A percentile compares a stretch with the other conserved stretches of the same genome.
phyloP scores from a whole-genome alignment of 306 rosid species.

The Prunus salicina region DNA sequence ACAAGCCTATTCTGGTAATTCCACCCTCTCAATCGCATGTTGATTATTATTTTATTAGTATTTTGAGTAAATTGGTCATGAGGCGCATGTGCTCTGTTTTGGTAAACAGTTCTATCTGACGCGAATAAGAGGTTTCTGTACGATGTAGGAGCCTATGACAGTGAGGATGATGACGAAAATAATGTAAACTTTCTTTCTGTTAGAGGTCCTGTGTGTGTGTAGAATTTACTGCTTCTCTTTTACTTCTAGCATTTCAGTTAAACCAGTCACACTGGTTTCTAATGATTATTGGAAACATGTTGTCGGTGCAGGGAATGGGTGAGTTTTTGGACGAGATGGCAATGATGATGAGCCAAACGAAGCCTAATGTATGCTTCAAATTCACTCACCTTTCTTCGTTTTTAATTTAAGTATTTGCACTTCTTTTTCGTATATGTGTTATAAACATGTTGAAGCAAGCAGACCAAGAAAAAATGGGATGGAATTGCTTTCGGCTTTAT shows the following conservation, averaged over 20 bases:
- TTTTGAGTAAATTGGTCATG: conserved; percentile 5
- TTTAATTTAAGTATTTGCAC: not conserved
- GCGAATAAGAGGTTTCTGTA: conserved; percentile 78
- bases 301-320: conserved; percentile 77
- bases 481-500: not conserved
- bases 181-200: conserved; percentile 26
- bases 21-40: not conserved
- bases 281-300: conserved; percentile 3
- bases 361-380: conserved; percentile 51
- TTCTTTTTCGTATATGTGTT: not conserved
- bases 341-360: conserved; percentile 80
- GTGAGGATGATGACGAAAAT: conserved; percentile 85
- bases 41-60: not conserved
- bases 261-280: not conserved
- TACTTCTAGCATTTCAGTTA: not conserved
- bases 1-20: conserved; percentile 93
- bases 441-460: not conserved
- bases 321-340: conserved; percentile 89
- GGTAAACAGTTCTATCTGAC: conserved; percentile 68
- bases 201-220: not conserved
- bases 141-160: conserved; percentile 86
- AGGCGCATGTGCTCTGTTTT: not conserved
- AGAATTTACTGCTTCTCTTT: not conserved
- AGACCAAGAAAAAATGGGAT: not conserved
- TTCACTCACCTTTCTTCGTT: not conserved